Conservation (phyloP, 257 asterid species). For the Nicotiana attenuata region DNA sequence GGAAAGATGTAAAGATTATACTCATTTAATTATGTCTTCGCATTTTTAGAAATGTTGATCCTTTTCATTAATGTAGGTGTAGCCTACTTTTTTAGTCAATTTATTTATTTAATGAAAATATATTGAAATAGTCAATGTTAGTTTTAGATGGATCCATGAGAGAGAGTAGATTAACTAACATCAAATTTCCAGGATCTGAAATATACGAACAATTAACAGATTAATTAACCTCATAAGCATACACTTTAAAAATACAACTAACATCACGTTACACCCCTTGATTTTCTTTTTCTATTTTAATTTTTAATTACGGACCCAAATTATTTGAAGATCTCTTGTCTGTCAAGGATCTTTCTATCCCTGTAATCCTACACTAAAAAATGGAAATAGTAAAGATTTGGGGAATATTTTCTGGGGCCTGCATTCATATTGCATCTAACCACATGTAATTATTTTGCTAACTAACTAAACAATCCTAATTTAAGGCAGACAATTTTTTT, state of each 20-base stretch:
- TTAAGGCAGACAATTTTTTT: background rate
- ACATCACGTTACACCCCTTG: background rate
- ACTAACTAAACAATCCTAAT: background rate
- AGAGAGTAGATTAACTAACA: background rate
- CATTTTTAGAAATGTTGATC: constrained; percentile 2
- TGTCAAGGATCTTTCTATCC: background rate
- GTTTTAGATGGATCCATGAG: background rate
- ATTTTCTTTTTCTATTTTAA: background rate
- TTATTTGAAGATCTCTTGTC: constrained; percentile 23
- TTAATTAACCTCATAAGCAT: background rate
- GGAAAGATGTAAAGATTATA: background rate
- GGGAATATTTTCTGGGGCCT: constrained; percentile 44
- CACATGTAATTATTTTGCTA: constrained; percentile 2
- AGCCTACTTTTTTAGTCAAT: background rate
- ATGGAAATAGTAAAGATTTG: constrained; percentile 36
- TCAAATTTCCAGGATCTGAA: background rate
- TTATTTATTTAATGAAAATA: background rate
- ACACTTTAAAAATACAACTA: background rate
- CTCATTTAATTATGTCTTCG: background rate
- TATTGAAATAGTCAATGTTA: background rate
- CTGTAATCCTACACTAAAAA: constrained; percentile 22
- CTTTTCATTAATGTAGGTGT: background rate
- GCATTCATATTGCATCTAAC: background rate
- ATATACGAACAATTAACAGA: background rate
- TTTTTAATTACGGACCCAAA: background rate